phyloP scores from a whole-genome alignment of 257 asterid genomes.

The Nicotiana tomentosiformis region DNA sequence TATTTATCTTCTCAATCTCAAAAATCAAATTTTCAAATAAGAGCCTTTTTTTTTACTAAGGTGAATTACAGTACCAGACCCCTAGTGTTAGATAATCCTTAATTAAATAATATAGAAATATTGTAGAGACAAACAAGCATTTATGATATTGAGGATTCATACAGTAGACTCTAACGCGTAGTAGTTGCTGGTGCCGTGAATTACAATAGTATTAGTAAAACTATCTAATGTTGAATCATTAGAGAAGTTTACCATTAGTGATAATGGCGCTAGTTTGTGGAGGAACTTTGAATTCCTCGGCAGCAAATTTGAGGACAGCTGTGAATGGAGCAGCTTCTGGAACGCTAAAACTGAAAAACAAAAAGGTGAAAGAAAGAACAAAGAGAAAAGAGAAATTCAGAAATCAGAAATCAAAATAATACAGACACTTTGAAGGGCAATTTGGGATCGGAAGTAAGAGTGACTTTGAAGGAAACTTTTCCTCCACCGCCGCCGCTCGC shows the following conservation, averaged over 20 bases:
- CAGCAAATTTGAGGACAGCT: conserved; percentile 91
- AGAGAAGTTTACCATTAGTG: conserved; percentile 57
- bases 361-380: not conserved
- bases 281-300: conserved; percentile 98
- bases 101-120: too few species aligned
- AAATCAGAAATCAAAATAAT: not conserved
- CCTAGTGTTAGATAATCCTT: too few species aligned
- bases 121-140: too few species aligned
- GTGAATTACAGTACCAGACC: not conserved
- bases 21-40: not conserved
- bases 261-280: conserved; percentile 96
- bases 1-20: not conserved
- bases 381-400: not conserved
- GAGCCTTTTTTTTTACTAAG: not conserved
- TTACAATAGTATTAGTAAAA: too few species aligned
- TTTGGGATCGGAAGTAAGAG: conserved; percentile 94
- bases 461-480: conserved; percentile 94
- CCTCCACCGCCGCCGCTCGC: conserved; percentile 78
- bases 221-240: too few species aligned
- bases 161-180: too few species aligned
- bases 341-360: conserved; percentile 67
- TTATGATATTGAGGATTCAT: too few species aligned
- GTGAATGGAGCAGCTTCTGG: conserved; percentile 99
- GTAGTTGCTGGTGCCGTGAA: too few species aligned
- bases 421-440: conserved; percentile 97